These are phyloP conservation scores for Lachancea waltii DNA, from an alignment of 805 yeast species.

Conservation along the genomic window DNA sequence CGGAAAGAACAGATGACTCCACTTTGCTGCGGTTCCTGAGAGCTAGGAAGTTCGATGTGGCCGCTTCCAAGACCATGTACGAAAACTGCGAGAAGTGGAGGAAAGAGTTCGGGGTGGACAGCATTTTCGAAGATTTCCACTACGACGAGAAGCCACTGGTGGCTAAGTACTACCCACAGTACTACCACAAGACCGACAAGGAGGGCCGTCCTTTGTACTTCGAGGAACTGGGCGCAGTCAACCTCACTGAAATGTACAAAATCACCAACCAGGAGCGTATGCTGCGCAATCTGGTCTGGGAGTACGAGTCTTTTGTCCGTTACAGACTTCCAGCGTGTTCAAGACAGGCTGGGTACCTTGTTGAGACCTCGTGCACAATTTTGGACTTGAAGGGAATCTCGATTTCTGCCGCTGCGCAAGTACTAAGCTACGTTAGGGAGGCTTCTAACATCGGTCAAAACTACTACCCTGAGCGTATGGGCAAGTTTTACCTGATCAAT, in stretches of 20 bases:
- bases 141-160: slow-evolving; percentile 90
- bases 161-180: slow-evolving; percentile 89
- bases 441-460: slow-evolving; percentile 94
- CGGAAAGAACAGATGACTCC: slow-evolving; percentile 81
- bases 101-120: slow-evolving; percentile 75
- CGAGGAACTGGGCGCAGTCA: slow-evolving; percentile 90
- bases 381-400: slow-evolving; percentile 94
- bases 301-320: slow-evolving; percentile 82
- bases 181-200: slow-evolving; percentile 92
- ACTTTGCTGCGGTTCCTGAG: slow-evolving; percentile 78
- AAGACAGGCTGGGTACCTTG: slow-evolving; percentile 65
- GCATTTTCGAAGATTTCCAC: slow-evolving; percentile 78
- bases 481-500: slow-evolving; percentile 89
- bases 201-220: slow-evolving; percentile 96
- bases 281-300: slow-evolving; percentile 95
- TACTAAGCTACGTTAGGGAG: slow-evolving; percentile 80
- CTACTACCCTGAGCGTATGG: slow-evolving; percentile 99
- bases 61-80: slow-evolving; percentile 75
- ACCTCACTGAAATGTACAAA: slow-evolving; percentile 84
- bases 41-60: slow-evolving; percentile 89
- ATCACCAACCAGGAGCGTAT: slow-evolving; percentile 93
- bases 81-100: slow-evolving; percentile 90
- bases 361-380: slow-evolving; percentile 95
- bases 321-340: slow-evolving; percentile 92
- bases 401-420: slow-evolving; percentile 75